Base-by-base conservation (phyloP, 768 basidiomycete species). In the Lepiota venenata region DNA sequence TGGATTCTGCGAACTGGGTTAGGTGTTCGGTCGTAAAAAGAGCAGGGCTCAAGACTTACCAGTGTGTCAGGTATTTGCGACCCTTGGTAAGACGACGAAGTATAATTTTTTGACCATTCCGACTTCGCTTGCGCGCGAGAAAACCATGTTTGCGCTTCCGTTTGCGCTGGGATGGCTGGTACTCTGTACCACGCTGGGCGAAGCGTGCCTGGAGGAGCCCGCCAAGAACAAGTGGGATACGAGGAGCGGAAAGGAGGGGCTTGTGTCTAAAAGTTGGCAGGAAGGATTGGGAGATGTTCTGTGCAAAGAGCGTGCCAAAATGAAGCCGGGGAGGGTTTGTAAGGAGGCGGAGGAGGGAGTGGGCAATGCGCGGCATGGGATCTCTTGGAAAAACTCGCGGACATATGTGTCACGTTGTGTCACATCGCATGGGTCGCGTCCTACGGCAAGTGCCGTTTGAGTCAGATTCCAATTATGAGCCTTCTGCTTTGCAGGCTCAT, bases 81-180 rank as follows among this genome's bases (percentile, higher is more conserved):
- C 91, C 90, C 74, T 88, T 94, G 35, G 74, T 75, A 59, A 80
- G 74, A 53, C 95, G 80, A 50, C 89, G 77, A 20, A 68, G 77
- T 48, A 98, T 73, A 40, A 91, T 80, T 61, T 81, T 91, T 59
- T 86, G 80, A 2, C 93, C 93, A 35, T 80, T 74, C 20, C 80
- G 77, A 8, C 77, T 82, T 60, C 79, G 78, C 68, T 87, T 84
- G 56, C 94, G 74, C 0, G 87, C 81, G 32, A 98, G 78, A 69
- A 96, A 98, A 5, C 95, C 95, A 65, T 92, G 90, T 66, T 88
- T 93, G 61, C 93, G 80, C 76, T 98, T 98, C 60, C 95, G 75
- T 64, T 90, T 91, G 39, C 94, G 81, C 69, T 96, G 93, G 0
- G 90, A 93, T n/a, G 95, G 95, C 67, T 98, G 95, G 63, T 98